phyloP scores from a whole-genome alignment of 208 protist species.

The Strigomonas galati region DNA sequence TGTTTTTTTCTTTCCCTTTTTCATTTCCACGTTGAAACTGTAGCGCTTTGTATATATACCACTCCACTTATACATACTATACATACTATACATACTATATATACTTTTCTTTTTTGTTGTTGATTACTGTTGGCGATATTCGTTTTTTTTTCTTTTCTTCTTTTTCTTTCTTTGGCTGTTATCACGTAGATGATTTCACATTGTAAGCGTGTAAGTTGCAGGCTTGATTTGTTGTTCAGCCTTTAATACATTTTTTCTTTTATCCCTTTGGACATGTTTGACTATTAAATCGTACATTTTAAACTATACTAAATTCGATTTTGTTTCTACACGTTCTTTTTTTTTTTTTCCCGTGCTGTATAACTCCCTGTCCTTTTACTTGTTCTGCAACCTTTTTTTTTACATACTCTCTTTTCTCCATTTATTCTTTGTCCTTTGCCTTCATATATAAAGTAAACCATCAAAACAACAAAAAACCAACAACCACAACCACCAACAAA shows the following conservation, averaged over 20 bases:
- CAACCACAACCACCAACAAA: not conserved
- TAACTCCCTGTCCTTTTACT: not conserved
- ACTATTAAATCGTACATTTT: too few species aligned
- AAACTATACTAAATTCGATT: too few species aligned
- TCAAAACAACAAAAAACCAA: conserved; percentile 4
- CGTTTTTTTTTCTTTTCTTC: too few species aligned
- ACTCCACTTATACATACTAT: too few species aligned
- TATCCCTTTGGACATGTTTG: too few species aligned
- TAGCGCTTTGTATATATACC: not conserved
- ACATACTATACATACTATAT: too few species aligned
- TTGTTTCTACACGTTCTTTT: not conserved
- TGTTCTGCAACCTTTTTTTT: conserved; percentile 3
- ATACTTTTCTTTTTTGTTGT: not conserved
- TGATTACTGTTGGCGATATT: not conserved
- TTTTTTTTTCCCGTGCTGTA: not conserved
- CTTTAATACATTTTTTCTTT: too few species aligned
- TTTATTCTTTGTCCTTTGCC: not conserved
- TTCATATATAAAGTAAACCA: too few species aligned
- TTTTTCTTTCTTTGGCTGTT: too few species aligned
- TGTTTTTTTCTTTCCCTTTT: not conserved
- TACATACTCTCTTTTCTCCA: not conserved
- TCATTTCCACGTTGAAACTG: not conserved
- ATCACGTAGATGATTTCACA: too few species aligned
- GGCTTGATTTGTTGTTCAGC: too few species aligned
- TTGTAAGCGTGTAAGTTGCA: conserved; percentile 1